A percentile compares a stretch with the other conserved stretches of the same genome.
Evolutionary conservation across 352 stramenopile genomes (phyloP).

Genomic region (Sclerospora graminicola): DNA sequence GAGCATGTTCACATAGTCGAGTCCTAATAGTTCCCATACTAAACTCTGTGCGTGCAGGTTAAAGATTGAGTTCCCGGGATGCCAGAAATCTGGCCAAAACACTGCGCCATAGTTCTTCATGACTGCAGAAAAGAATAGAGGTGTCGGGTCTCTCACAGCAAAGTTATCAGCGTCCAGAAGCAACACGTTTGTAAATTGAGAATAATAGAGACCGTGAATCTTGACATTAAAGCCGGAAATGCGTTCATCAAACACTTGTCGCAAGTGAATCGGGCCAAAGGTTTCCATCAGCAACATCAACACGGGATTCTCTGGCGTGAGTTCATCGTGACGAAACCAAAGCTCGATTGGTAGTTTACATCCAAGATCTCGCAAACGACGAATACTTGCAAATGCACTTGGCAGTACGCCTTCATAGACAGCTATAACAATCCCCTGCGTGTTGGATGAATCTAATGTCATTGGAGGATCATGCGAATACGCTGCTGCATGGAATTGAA

Average conservation of each 20-base stretch:
- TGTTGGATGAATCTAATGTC: conserved; percentile 1
- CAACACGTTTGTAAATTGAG: conserved; percentile 31
- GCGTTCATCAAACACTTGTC: conserved; percentile 34
- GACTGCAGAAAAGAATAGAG: conserved; percentile 20
- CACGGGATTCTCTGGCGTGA: conserved; percentile 27
- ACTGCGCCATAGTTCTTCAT: conserved; percentile 27
- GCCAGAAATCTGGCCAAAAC: conserved; percentile 47
- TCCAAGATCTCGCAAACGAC: conserved; percentile 23
- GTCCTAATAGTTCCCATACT: conserved; percentile 34
- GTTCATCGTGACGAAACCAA: conserved; percentile 43
- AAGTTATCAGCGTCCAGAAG: conserved; percentile 48
- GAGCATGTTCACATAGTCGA: conserved; percentile 34
- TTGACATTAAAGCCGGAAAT: conserved; percentile 45
- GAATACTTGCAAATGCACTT: conserved; percentile 39
- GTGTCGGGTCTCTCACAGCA: conserved; percentile 27
- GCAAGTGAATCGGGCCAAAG: conserved; percentile 27
- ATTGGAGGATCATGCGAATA: conserved; percentile 60
- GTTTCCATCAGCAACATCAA: conserved; percentile 21
- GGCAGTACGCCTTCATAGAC: conserved; percentile 34
- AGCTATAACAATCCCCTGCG: conserved; percentile 35
- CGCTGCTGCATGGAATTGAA: conserved; percentile 24
- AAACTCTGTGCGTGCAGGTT: conserved; percentile 48
- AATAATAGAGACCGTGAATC: conserved; percentile 41
- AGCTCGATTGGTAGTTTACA: conserved; percentile 41
- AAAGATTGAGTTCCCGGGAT: conserved; percentile 41